Conservation (phyloP, 1,284 basidiomycete genomes). For the Malassezia furfur region DNA sequence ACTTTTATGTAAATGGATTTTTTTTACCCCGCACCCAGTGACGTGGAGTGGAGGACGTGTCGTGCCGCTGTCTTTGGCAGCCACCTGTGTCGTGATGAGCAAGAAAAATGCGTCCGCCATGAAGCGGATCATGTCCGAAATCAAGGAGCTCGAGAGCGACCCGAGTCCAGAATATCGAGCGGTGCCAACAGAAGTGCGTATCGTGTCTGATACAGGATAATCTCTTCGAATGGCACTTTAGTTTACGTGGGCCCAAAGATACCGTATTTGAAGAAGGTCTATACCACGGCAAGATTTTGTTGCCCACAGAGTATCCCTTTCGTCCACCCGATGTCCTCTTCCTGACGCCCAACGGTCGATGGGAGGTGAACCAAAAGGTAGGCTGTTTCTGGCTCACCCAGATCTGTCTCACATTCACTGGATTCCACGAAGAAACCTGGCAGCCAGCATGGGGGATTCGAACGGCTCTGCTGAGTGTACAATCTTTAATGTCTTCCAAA, state of each 20-base stretch:
- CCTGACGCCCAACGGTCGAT: slow-evolving; percentile 87
- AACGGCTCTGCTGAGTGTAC: slow-evolving; percentile 58
- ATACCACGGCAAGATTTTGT: slow-evolving; percentile 81
- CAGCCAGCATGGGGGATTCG: slow-evolving; percentile 95
- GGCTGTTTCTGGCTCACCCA: neutral
- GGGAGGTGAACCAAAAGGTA: slow-evolving; percentile 78
- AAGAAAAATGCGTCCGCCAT: slow-evolving; percentile 8
- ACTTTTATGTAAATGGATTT: too few relatives aligned
- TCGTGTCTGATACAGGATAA: slow-evolving; percentile 26
- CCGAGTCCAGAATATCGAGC: slow-evolving; percentile 6
- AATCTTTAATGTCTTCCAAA: slow-evolving; percentile 44
- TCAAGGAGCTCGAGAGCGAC: slow-evolving; percentile 7
- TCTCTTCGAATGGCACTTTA: slow-evolving; percentile 83
- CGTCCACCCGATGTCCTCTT: slow-evolving; percentile 86
- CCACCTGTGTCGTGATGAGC: neutral
- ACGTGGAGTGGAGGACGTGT: too few relatives aligned
- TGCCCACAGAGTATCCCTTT: slow-evolving; percentile 89
- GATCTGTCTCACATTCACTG: slow-evolving; percentile 54
- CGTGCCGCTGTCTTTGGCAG: too few relatives aligned
- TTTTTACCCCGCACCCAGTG: too few relatives aligned
- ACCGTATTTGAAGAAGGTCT: slow-evolving; percentile 47
- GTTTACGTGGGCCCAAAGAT: slow-evolving; percentile 66
- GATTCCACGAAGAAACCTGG: slow-evolving; percentile 63
- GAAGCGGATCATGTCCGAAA: slow-evolving; percentile 17
- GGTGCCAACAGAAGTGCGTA: slow-evolving; percentile 7